Evolutionary conservation across 1,139 yeast species (phyloP).

Genomic region (Suhomyces chickasaworum): DNA sequence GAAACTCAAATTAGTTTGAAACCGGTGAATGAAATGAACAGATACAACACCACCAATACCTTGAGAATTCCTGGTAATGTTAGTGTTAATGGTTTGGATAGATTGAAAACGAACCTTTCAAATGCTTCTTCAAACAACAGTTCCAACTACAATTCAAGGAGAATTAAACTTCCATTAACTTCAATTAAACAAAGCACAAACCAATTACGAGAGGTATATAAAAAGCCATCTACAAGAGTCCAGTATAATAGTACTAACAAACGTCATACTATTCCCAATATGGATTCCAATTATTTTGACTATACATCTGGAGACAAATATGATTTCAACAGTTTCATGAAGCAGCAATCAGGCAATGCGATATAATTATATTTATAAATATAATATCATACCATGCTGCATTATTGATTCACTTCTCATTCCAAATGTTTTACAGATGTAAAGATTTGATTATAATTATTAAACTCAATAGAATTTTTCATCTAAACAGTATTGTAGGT

Average conservation of each 20-base stretch:
- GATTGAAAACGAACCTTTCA: slow-evolving; percentile 11
- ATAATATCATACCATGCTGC: not conserved
- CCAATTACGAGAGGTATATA: not conserved
- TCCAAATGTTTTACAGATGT: slow-evolving; percentile 5
- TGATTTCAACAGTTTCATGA: slow-evolving; percentile 43
- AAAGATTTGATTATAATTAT: not conserved
- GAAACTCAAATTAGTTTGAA: slow-evolving; percentile 24
- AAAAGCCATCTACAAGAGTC: slow-evolving; percentile 7
- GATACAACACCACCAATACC: slow-evolving; percentile 13
- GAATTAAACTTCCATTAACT: slow-evolving; percentile 16
- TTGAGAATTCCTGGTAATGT: slow-evolving; percentile 12
- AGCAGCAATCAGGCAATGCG: slow-evolving; percentile 20
- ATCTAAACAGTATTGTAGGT: slow-evolving; percentile 9
- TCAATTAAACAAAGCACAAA: not conserved
- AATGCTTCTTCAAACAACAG: slow-evolving; percentile 13
- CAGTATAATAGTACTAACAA: slow-evolving; percentile 8
- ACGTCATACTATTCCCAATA: slow-evolving; percentile 15
- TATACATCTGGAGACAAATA: slow-evolving; percentile 32
- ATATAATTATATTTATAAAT: too few relatives aligned
- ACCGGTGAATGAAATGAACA: slow-evolving; percentile 11
- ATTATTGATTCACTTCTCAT: slow-evolving; percentile 2
- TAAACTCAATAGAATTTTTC: not conserved
- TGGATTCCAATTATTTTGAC: slow-evolving; percentile 32
- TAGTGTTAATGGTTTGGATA: slow-evolving; percentile 6
- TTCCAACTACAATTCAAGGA: slow-evolving; percentile 16